Base-by-base conservation (phyloP, 2,329 filamentous ascomycete genomes). In the Fusarium aywerte region DNA sequence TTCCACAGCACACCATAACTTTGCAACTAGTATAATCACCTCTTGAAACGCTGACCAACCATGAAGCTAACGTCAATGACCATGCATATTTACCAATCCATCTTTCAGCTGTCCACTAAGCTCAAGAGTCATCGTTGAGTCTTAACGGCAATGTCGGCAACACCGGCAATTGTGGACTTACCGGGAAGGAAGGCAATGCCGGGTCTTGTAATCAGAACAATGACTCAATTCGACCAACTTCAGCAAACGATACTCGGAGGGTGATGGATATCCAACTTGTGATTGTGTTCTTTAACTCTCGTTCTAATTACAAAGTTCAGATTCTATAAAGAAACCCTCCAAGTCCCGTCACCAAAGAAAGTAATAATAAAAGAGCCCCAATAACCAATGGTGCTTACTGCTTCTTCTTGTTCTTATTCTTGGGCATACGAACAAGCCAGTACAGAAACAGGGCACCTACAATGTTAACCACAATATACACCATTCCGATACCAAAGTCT, bases 401-500 rank as follows among this genome's bases (percentile, higher is more conserved):
- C 33, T 49, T 15, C 43, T 62, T 67, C 57, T 72, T 69, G 64
- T 73, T 74, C 62, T 65, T 74, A n/a, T 68, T 69, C 74, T 80
- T 81, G 15, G 78, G 78, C 65, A 81, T 78, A 12, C 79, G 74
- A 8, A 77, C 76, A 62, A 84, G 68, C 80, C 81, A 87, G 73
- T 87, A 87, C 42, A 87, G 73, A 15, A 77, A 71, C n/a, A 87
- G 70, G 0, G 85, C 81, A 1, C 80, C 82, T 13, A 74, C 73
- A 23, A 86, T 76, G 68, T 88, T 87, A 74, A 87, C 84, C 3
- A 78, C 74, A 43, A 86, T 82, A 60, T 84, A 88, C 0, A 80
- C 82, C 77, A 83, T 86, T 53, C 86, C 78, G 20, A 89, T 79
- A 5, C 86, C 86, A 58, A 84, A 85, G 68, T 89, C 85, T 25